Percentiles rank a stretch among this genome's conserved stretches.
Conservation (phyloP, 140 eudicot species). For the Cichorium intybus region DNA sequence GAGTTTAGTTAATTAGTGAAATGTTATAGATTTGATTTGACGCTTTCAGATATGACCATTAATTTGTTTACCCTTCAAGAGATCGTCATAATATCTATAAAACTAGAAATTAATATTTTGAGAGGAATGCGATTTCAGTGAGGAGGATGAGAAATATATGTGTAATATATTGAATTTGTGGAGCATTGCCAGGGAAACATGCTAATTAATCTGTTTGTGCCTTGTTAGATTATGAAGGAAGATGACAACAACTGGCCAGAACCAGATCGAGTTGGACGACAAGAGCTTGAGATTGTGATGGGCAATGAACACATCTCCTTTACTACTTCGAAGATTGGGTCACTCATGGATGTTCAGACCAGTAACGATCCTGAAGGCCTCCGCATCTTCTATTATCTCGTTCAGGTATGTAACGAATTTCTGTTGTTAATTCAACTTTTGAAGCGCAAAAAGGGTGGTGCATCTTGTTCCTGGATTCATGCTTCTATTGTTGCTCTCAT, state of each 20-base stretch:
- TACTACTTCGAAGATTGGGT: constrained; percentile 84
- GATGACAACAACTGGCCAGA: constrained; percentile 96
- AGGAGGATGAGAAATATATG: not conserved
- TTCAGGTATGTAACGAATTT: constrained; percentile 49
- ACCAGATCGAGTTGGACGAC: constrained; percentile 89
- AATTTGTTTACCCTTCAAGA: not conserved
- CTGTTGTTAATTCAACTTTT: not conserved
- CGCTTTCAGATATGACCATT: not conserved
- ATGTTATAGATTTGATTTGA: not conserved
- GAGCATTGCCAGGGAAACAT: not conserved
- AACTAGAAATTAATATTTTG: no score
- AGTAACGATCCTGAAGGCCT: constrained; percentile 93
- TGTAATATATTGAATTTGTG: not conserved
- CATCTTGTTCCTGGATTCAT: constrained; percentile 1
- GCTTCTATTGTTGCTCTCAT: not conserved
- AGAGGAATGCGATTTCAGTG: no score
- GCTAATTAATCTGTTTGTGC: not conserved
- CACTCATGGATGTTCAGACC: constrained; percentile 89
- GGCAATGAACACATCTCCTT: constrained; percentile 88
- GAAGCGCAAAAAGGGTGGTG: no score
- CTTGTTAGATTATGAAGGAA: constrained; percentile 86
- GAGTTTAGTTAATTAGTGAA: not conserved
- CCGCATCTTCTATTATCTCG: constrained; percentile 83
- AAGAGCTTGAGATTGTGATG: constrained; percentile 97
- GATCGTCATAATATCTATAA: not conserved